Conservation (phyloP, 1,139 yeast genomes). For the Hanseniaspora sp. region DNA sequence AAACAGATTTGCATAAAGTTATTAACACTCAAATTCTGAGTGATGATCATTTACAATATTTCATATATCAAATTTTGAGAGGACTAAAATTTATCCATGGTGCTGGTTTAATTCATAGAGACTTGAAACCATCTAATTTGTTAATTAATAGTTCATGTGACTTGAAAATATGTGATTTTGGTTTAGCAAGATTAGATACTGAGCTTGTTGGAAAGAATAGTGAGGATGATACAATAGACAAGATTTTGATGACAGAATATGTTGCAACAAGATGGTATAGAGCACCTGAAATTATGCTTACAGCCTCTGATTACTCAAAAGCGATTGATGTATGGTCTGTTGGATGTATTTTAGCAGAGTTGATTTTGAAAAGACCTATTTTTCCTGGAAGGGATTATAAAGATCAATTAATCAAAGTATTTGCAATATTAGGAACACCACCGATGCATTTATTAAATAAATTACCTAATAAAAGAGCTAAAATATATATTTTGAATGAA, state of each 20-base stretch:
- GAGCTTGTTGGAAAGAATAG: conserved; percentile 28
- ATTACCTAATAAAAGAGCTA: conserved; percentile 72
- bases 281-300: conserved; percentile 94
- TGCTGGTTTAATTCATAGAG: conserved; percentile 86
- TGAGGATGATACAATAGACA: conserved; percentile 30
- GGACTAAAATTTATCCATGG: conserved; percentile 86
- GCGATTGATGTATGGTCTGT: conserved; percentile 97
- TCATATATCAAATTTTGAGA: conserved; percentile 78
- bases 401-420: conserved; percentile 74
- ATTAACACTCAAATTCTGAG: conserved; percentile 73
- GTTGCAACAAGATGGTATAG: conserved; percentile 97
- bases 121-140: conserved; percentile 80
- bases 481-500: conserved; percentile 51
- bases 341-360: conserved; percentile 91
- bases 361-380: conserved; percentile 74
- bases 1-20: conserved; percentile 84
- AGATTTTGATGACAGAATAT: conserved; percentile 77
- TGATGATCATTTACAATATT: conserved; percentile 90
- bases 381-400: conserved; percentile 94
- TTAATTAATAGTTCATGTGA: conserved; percentile 86
- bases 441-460: conserved; percentile 66
- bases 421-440: conserved; percentile 88
- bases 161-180: conserved; percentile 88
- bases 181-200: conserved; percentile 53
- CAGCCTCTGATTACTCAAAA: conserved; percentile 83